These are phyloP conservation scores for Pestalotiopsis sp. DNA, from an alignment of 2,329 filamentous ascomycete genomes.

Conservation along the genomic window DNA sequence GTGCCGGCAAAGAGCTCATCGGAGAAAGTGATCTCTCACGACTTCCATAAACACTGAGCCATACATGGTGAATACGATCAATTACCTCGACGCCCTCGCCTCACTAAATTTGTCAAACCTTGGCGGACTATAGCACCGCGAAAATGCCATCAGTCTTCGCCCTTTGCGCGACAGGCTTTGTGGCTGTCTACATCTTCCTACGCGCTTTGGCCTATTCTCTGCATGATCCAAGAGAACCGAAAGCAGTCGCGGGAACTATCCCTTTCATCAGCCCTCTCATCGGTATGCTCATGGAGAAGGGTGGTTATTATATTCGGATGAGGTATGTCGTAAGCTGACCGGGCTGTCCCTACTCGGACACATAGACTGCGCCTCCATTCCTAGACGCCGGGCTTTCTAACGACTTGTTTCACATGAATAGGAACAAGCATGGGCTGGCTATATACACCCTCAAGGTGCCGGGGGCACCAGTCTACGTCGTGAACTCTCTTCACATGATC, in stretches of 20 bases:
- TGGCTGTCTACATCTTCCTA: conserved; percentile 14
- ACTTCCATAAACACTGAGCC: no score
- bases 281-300: conserved; percentile 12
- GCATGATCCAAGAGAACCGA: conserved; percentile 12
- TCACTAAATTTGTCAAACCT: neutral
- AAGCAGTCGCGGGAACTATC: conserved; percentile 10
- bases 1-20: no score
- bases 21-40: no score
- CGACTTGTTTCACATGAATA: conserved; percentile 1
- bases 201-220: neutral
- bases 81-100: no score
- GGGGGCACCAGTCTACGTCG: conserved; percentile 14
- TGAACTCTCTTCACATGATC: conserved; percentile 12
- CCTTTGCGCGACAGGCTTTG: conserved; percentile 3
- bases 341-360: no score
- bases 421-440: conserved; percentile 10
- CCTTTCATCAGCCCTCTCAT: conserved; percentile 14
- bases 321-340: conserved; percentile 3
- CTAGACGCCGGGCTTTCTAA: neutral
- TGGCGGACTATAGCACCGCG: neutral
- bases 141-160: conserved; percentile 1
- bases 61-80: no score
- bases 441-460: conserved; percentile 14
- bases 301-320: conserved; percentile 11
- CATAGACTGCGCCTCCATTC: neutral